Conservation (phyloP, 768 basidiomycete species). For the Gloeophyllum trabeum region DNA sequence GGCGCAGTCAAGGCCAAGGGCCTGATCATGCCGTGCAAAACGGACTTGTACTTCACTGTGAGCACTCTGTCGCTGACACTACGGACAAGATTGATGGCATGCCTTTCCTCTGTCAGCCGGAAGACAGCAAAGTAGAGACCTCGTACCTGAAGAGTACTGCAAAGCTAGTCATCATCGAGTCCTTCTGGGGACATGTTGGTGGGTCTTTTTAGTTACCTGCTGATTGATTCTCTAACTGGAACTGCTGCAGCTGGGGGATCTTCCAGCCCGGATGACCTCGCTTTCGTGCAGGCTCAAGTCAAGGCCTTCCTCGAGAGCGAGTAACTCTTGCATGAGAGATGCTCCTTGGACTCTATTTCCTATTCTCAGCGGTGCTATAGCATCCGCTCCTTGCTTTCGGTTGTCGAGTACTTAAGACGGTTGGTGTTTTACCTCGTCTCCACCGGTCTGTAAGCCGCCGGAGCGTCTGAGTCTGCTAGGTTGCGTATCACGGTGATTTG, state of each 20-base stretch:
- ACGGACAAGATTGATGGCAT: background rate
- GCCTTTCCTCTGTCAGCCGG: conserved; percentile 26
- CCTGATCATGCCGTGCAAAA: conserved; percentile 47
- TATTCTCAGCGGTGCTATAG: no score
- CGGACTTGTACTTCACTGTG: conserved; percentile 48
- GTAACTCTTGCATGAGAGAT: no score
- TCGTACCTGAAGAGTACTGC: conserved; percentile 27
- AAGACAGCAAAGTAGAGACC: conserved; percentile 41
- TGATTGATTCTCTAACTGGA: background rate
- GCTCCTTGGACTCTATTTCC: no score
- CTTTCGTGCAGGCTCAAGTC: conserved; percentile 33
- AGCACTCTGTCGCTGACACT: background rate
- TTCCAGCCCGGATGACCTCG: conserved; percentile 23
- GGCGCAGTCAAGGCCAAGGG: conserved; percentile 36
- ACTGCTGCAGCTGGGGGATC: conserved; percentile 29
- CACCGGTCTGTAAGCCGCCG: no score
- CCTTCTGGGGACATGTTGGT: conserved; percentile 51
- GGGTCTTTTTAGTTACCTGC: conserved; percentile 4
- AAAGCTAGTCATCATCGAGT: conserved; percentile 38
- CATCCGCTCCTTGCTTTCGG: no score
- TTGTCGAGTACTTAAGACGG: no score
- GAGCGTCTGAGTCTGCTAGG: no score
- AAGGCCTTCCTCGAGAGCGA: conserved; percentile 36
- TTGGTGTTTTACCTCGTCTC: no score
- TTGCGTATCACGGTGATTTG: no score